Percentiles rank a stretch among this genome's conserved stretches.
These are phyloP conservation scores for Pseudozyma tsukubaensis DNA, from an alignment of 1,284 basidiomycete genomes.

Conservation along the genomic window DNA sequence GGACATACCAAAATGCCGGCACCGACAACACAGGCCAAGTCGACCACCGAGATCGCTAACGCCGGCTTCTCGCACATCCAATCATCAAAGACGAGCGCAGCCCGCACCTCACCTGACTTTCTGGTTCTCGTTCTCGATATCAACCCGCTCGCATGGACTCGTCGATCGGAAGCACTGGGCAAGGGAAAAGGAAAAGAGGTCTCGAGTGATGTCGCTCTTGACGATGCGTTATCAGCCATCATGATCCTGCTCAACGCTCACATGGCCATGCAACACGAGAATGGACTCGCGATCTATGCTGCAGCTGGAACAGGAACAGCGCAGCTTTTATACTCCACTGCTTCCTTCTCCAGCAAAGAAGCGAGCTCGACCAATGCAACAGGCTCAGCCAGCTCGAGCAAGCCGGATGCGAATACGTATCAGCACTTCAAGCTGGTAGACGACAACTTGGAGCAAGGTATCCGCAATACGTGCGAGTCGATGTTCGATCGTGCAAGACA, in stretches of 20 bases:
- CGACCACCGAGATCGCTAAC: slow-evolving; percentile 46
- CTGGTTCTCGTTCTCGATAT: slow-evolving; percentile 65
- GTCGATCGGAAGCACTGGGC: slow-evolving; percentile 26
- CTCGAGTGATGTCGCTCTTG: slow-evolving; percentile 35
- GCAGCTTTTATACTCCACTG: slow-evolving; percentile 53
- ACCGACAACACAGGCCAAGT: slow-evolving; percentile 31
- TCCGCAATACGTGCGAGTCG: slow-evolving; percentile 32
- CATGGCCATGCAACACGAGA: slow-evolving; percentile 88
- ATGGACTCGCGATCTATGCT: slow-evolving; percentile 89
- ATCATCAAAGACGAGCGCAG: slow-evolving; percentile 20
- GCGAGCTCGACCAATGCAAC: slow-evolving; percentile 8
- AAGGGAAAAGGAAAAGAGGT: slow-evolving; percentile 19
- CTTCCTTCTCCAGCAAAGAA: slow-evolving; percentile 35
- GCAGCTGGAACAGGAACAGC: slow-evolving; percentile 72
- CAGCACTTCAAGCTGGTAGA: slow-evolving; percentile 62
- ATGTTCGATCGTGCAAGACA: slow-evolving; percentile 42
- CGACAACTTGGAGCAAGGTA: slow-evolving; percentile 54
- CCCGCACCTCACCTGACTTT: slow-evolving; percentile 54
- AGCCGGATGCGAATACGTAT: slow-evolving; percentile 63
- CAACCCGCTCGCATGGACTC: slow-evolving; percentile 56
- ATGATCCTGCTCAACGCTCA: slow-evolving; percentile 93
- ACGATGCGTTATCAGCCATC: slow-evolving; percentile 71
- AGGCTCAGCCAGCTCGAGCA: slow-evolving; percentile 17
- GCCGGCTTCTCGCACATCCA: slow-evolving; percentile 50
- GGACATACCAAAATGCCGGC: slow-evolving; percentile 24